Conservation (phyloP, 148 eudicot species). For the Mesembryanthemum crystallinum region DNA sequence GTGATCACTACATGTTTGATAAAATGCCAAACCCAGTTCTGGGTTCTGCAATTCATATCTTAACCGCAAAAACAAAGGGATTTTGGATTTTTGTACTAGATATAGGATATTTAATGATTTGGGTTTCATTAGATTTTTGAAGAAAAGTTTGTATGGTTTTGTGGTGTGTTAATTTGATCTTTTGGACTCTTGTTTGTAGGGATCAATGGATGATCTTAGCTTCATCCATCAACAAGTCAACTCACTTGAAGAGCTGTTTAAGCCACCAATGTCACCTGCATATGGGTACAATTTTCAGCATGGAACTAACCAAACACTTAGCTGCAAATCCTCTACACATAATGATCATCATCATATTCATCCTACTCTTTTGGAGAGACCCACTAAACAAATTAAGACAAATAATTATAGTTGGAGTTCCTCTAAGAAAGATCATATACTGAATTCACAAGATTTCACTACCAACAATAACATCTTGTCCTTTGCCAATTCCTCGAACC, state of each 20-base stretch:
- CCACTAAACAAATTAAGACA: constrained; percentile 30
- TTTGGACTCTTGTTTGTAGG: constrained; percentile 37
- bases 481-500: constrained; percentile 30
- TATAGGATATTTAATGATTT: not conserved
- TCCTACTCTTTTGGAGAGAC: constrained; percentile 21
- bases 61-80: no score
- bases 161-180: not conserved
- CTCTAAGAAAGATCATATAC: constrained; percentile 2
- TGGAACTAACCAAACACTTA: constrained; percentile 16
- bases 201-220: constrained; percentile 45
- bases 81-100: not conserved
- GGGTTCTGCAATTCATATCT: not conserved
- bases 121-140: not conserved
- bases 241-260: constrained; percentile 41
- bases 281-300: constrained; percentile 24
- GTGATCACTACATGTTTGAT: not conserved
- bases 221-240: constrained; percentile 41
- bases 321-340: constrained; percentile 27
- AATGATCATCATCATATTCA: constrained; percentile 6
- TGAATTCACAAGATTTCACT: constrained; percentile 24
- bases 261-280: constrained; percentile 26
- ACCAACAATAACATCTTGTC: constrained; percentile 20
- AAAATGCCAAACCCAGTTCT: not conserved
- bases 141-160: not conserved
- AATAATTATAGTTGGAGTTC: constrained; percentile 23